Evolutionary conservation across 106 monocot genomes (phyloP), one percentile per base, ranked within the genome.

Genomic region (Dioscorea zingiberensis): DNA sequence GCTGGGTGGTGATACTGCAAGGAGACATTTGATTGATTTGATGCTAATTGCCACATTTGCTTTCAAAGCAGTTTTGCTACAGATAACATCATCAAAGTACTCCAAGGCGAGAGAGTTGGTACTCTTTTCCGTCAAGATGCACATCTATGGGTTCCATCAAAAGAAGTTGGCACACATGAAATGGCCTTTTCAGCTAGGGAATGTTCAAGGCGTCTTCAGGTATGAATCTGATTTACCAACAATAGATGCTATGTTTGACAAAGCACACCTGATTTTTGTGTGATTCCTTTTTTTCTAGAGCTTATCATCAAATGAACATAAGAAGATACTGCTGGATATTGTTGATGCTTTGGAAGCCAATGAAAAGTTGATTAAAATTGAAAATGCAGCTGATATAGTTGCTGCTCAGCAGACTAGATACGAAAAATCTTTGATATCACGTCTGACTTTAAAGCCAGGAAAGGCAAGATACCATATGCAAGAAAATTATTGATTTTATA

Each of bases 131-230:
- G 93, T 76, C 72, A 71, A 67, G 70, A 98, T 76, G 87, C 91
- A 68, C 28, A 65, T 78, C 66, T 69, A 63, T 95, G 84, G 87
- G 62, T 58, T 64, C 60, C 74, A 21, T 64, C 69, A 17, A 84
- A 84, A 56, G 86, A 93, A 73, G 63, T 45, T 73, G 64, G 77
- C 74, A 72, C 86, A 24, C 83, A 79, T 27, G 86, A 98, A 61
- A 98, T 98, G 97, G 89, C 92, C 59, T 79, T 86, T 84, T 77
- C 97, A 38, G 89, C 97, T 63, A 92, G 97, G 66, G 92, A 98
- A 57, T 86, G 83, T 73, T 98, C 98, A 38, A 88, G 98, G 49
- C 74, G 81, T 48, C 86, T 98, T 74, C 91, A 92, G 91, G 97
- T 97, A 54, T 29, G 19, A 23, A 38, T 6, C 38, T 38, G 38